These are phyloP conservation scores for Pleurotus salmoneostramineus DNA, from an alignment of 768 basidiomycete genomes.

Conservation along the genomic window DNA sequence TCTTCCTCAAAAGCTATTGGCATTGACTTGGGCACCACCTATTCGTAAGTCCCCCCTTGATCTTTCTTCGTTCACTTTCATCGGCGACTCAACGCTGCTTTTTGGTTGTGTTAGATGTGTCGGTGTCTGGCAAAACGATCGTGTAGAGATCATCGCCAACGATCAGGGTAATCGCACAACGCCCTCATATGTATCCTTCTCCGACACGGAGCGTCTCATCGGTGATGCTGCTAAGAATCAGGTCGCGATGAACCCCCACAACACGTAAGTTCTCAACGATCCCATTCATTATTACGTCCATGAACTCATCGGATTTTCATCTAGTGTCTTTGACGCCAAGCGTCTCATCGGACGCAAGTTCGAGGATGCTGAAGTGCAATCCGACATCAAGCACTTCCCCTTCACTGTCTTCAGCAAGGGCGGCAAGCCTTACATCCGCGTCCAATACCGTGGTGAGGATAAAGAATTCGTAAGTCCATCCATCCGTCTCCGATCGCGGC, in stretches of 20 bases:
- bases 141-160: conserved; percentile 98
- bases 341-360: conserved; percentile 97
- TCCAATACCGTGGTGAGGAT: conserved; percentile 90
- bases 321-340: conserved; percentile 91
- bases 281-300: neutral
- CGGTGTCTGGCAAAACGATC: conserved; percentile 99
- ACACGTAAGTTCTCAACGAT: conserved; percentile 46
- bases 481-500: neutral
- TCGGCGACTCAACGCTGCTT: conserved; percentile 8
- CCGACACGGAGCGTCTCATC: conserved; percentile 92
- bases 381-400: conserved; percentile 87
- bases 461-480: conserved; percentile 80
- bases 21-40: conserved; percentile 96
- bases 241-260: conserved; percentile 98
- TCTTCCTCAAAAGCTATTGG: conserved; percentile 84
- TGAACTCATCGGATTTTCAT: neutral
- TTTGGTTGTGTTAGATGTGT: conserved; percentile 66
- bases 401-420: conserved; percentile 96
- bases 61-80: conserved; percentile 10
- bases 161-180: conserved; percentile 99
- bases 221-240: conserved; percentile 99
- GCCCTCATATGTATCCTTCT: conserved; percentile 99
- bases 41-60: conserved; percentile 60
- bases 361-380: conserved; percentile 84
- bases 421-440: conserved; percentile 95